Conservation (phyloP, 129 eudicot genomes). For the Centella asiatica region DNA sequence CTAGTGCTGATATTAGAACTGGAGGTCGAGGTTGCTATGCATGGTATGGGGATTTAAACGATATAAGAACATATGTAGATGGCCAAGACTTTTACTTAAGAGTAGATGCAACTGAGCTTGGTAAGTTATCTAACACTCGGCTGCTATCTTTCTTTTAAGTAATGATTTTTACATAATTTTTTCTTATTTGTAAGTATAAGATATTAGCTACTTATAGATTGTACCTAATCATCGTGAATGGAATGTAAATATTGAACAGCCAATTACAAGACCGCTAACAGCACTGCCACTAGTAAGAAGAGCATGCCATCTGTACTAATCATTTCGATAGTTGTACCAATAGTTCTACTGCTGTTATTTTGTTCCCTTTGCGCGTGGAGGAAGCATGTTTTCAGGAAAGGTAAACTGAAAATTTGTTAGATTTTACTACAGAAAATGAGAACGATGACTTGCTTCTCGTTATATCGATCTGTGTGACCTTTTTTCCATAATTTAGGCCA, state of each 20-base stretch:
- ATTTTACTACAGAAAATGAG: neutral
- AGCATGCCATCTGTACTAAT: neutral
- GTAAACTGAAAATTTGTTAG: neutral
- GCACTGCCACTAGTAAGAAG: no score
- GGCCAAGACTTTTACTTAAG: constrained; percentile 15
- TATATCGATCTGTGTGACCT: neutral
- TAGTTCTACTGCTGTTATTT: neutral
- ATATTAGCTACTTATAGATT: no score
- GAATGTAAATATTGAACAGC: neutral
- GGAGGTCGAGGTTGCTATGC: constrained; percentile 14
- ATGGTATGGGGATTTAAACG: constrained; percentile 16
- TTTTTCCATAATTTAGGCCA: neutral
- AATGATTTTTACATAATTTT: no score
- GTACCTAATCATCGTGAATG: no score
- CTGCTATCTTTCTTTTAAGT: no score
- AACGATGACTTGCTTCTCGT: no score
- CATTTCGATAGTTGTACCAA: neutral
- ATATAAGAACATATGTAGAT: constrained; percentile 1
- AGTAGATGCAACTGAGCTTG: constrained; percentile 9
- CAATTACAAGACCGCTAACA: neutral
- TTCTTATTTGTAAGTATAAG: no score
- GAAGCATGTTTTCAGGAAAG: neutral
- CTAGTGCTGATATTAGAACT: constrained; percentile 5
- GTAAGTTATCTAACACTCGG: neutral
- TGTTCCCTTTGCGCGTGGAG: constrained; percentile 5